These are phyloP conservation scores for Eucalyptus fibrosa DNA, from an alignment of 345 rosid genomes.

Conservation along the genomic window DNA sequence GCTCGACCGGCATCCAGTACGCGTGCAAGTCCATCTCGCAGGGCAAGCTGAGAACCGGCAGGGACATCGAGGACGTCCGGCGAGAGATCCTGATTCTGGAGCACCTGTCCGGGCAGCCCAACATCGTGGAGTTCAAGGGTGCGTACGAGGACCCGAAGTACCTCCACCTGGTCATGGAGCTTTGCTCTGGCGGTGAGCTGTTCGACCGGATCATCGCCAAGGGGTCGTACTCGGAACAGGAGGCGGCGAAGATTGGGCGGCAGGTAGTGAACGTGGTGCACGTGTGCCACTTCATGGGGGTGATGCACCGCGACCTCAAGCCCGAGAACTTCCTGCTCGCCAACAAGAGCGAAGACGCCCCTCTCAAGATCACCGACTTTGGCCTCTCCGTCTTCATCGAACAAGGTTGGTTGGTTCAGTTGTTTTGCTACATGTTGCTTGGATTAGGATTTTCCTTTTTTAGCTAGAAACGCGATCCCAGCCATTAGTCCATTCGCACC, in stretches of 20 bases:
- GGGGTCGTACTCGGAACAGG: slow-evolving; percentile 60
- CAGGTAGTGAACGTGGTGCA: slow-evolving; percentile 82
- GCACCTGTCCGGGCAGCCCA: slow-evolving; percentile 84
- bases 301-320: slow-evolving; percentile 84
- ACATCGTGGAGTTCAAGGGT: slow-evolving; percentile 72
- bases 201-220: slow-evolving; percentile 72
- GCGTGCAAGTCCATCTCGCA: too few relatives aligned
- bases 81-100: neutral
- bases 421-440: neutral
- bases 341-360: slow-evolving; percentile 31
- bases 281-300: slow-evolving; percentile 96
- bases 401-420: slow-evolving; percentile 29
- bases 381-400: slow-evolving; percentile 93
- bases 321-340: slow-evolving; percentile 89
- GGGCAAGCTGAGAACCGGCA: too few relatives aligned
- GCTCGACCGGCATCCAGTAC: too few relatives aligned
- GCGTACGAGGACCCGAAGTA: slow-evolving; percentile 61
- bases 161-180: slow-evolving; percentile 77
- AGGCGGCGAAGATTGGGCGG: slow-evolving; percentile 65
- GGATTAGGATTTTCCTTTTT: neutral
- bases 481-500: neutral
- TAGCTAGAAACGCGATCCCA: neutral
- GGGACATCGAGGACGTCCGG: too few relatives aligned
- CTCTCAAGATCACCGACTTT: slow-evolving; percentile 74
- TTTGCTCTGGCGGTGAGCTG: slow-evolving; percentile 92